Base-by-base conservation (phyloP, 2,329 filamentous ascomycete species). In the Alternaria ventricosa region DNA sequence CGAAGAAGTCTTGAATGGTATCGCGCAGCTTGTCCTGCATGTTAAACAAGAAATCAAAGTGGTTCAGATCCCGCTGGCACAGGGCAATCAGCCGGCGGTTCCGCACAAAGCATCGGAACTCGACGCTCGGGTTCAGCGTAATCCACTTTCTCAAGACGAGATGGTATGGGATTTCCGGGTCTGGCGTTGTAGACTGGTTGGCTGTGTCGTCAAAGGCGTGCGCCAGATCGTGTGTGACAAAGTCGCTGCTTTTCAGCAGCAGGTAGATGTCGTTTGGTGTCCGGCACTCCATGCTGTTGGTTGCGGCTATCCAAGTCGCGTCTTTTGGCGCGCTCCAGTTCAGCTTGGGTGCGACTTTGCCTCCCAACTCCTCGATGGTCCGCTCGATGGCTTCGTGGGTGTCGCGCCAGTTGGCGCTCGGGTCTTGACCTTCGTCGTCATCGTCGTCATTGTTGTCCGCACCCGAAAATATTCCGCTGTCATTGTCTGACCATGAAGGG, bases 301-400 rank as follows among this genome's bases (percentile, higher is more conserved):
- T 95, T 78, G 87, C 82, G 81, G 90, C 81, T 80, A 99, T 97
- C 91, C 94, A 97, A 22, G 92, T 93, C 9, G 96, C 96, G 77
- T 99, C 96, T 79, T 97, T 97, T 5, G 96, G 96, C 5, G 94
- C 90, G 6, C 94, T 97, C 96, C 96, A 99, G 83, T 98, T 98
- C 50, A 99, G 84, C 81, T 99, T 99, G 1, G 96, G 96, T 2
- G 92, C 90, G 9, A 97, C 94, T 64, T 90, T 89, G 63, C 95
- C 95, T 15, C 93, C 94, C 1, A 98, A 87, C 71, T 94, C 91
- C 12, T 85, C 81, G 66, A 99, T 97, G 45, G 88, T 92, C 23
- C 88, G 84, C 77, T 90, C 91, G 78, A 99, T 93, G 60, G 87
- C 81, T 47, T 89, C 84, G 79, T 99, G 96, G 3, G 94, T 87